Conservation (phyloP, 345 rosid species). For the Pistacia vera region DNA sequence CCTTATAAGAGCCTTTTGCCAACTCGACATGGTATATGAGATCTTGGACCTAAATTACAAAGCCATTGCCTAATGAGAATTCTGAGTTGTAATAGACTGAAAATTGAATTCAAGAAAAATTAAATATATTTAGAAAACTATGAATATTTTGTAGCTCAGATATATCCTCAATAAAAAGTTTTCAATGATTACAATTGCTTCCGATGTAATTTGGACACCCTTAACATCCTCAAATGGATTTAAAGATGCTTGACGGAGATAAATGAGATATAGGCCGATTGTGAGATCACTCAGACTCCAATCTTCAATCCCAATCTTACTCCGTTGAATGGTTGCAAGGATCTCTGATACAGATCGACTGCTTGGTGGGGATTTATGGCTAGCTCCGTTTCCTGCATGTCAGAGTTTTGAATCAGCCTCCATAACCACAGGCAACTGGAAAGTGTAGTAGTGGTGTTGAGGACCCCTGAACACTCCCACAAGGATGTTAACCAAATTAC, state of each 20-base stretch:
- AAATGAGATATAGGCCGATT: slow-evolving; percentile 84
- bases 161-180: slow-evolving; percentile 6
- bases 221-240: slow-evolving; percentile 68
- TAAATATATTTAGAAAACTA: not conserved
- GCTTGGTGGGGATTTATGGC: slow-evolving; percentile 49
- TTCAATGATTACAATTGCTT: slow-evolving; percentile 51
- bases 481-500: slow-evolving; percentile 12
- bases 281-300: slow-evolving; percentile 98
- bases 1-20: slow-evolving; percentile 79
- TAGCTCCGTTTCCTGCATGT: slow-evolving; percentile 48
- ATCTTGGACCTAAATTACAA: slow-evolving; percentile 61
- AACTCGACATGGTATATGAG: slow-evolving; percentile 85
- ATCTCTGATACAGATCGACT: slow-evolving; percentile 76
- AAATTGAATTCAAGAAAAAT: not conserved
- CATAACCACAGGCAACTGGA: slow-evolving; percentile 1
- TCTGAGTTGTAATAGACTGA: not conserved
- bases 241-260: slow-evolving; percentile 80
- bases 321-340: slow-evolving; percentile 81
- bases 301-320: slow-evolving; percentile 84
- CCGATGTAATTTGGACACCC: slow-evolving; percentile 70
- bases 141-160: not conserved
- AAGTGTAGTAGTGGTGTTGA: not conserved
- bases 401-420: slow-evolving; percentile 17
- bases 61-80: slow-evolving; percentile 22
- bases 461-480: not conserved